A percentile compares a stretch with the other conserved stretches of the same genome.
Evolutionary conservation across 164 flowering plant genomes (phyloP).

Genomic region (Malania oleifera): DNA sequence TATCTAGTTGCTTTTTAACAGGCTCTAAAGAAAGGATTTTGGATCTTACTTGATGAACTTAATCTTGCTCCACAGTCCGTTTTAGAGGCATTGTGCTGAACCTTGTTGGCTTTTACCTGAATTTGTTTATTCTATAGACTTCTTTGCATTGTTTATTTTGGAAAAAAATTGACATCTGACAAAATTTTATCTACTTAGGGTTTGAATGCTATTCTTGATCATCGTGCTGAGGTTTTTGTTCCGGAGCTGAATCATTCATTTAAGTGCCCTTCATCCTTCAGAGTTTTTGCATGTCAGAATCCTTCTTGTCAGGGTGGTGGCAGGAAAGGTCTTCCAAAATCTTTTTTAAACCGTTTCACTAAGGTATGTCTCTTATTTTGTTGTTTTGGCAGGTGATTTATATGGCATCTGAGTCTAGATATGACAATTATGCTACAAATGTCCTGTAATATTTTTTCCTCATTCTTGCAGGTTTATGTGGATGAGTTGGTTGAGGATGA

Average conservation of each 20-base stretch:
- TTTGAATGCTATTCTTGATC: conserved; percentile 92
- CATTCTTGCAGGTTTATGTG: conserved; percentile 65
- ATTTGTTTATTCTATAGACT: neutral
- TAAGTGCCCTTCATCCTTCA: conserved; percentile 78
- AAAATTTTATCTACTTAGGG: conserved; percentile 42
- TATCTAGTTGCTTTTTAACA: conserved; percentile 19
- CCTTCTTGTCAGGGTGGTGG: conserved; percentile 97
- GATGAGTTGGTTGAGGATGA: conserved; percentile 87
- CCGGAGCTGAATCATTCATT: conserved; percentile 80
- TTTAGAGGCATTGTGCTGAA: conserved; percentile 50
- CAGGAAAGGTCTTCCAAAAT: conserved; percentile 91
- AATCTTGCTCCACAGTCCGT: conserved; percentile 99
- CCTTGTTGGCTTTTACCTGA: neutral
- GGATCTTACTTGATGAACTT: conserved; percentile 97
- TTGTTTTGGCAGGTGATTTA: neutral
- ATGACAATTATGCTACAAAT: neutral
- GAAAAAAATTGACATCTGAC: neutral
- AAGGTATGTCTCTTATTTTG: conserved; percentile 43
- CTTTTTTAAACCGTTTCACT: conserved; percentile 93
- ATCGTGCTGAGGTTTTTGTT: conserved; percentile 91
- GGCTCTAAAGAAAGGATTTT: conserved; percentile 86
- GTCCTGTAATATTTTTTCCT: neutral
- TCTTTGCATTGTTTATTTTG: neutral
- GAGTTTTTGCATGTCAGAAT: conserved; percentile 98
- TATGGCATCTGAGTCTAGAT: too few relatives aligned